Evolutionary conservation across 345 rosid genomes (phyloP), one percentile per base, ranked within the genome.

Genomic region (Sonneratia alba): DNA sequence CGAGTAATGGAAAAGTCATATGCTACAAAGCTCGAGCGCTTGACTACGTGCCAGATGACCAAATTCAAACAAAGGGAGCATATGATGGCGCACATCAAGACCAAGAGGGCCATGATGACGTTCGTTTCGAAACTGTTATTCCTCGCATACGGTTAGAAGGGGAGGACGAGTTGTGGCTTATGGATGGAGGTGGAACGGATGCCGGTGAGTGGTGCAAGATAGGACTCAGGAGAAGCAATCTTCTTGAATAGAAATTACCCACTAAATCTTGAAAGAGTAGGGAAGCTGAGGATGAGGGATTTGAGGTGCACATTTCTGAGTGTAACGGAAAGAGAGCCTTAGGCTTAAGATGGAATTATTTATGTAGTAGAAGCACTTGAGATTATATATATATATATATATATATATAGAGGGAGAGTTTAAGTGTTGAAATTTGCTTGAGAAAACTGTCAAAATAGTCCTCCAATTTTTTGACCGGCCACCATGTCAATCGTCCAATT

Each of bases 1-100:
- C 74, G 72, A 16, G 40, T 6, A n/a, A 73, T 75, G 13, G 74
- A 62, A 47, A 81, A 70, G 36, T 79, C 76, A 0, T 83, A 74
- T 68, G 86, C 69, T 37, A 79, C 74, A 67, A 85, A 19, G 56
- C 71, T 77, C 24, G 87, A 79, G 79, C 91, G 88, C 72, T 88
- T 82, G 70, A 92, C 71, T 34, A 83, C 85, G 69, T 97, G 91
- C 67, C 90, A 77, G 8, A 87, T 78, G 81, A 91, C 85, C 47
- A 88, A 88, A 70, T 91, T 87, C 63, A 89, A 70, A 27, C 94
- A 97, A 7, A 93, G 87, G 49, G 92, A 88, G 81, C 94, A 93
- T 72, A 91, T 83, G 56, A 91, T 73, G 72, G 96, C 98, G 75
- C 97, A 93, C 27, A 91, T 67, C 63, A 93, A 88, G 56, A 92